Evolutionary conservation across 371 early-diverging fungal species (phyloP), one percentile per base, ranked within the genome.

Genomic region (Zychaea mexicana): DNA sequence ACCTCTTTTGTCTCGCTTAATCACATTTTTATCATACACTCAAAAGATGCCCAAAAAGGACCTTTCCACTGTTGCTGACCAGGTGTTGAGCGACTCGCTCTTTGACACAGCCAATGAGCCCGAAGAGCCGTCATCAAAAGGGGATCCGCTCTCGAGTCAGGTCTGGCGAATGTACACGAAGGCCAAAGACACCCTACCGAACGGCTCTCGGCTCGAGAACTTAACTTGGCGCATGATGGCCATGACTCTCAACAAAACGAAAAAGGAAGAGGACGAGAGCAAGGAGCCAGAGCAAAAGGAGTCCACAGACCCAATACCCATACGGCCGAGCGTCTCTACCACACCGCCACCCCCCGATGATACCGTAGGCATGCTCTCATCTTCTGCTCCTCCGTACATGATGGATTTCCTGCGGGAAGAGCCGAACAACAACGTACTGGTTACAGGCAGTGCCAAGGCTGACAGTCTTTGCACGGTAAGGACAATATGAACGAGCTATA

Each of bases 151-250:
- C 32, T 78, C 78, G 0, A 73, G 79, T 24, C 75, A 81, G 33
- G 67, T 89, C 36, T 88, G 88, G 88, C 76, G 82, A 21, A 65
- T 88, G 60, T 86, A 82, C 65, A 83, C 85, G 31, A 84, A 85
- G 62, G 84, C 86, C 17, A 84, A 84, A 66, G 84, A 85, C 54
- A 70, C 68, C 17, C 46, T 85, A 52, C 85, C 85, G 12, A 72
- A 88, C 22, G 85, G 84, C 36, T 70, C 77, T 33, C 77, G 88
- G 24, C 63, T 86, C 1, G 88, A 88, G 62, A 88, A 88, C 68
- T 49, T 85, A 26, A 81, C 86, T 3, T 88, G 88, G 88, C 81
- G 88, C 21, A 76, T 81, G 69, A 86, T 88, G 88, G 82, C 82
- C 13, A 73, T 85, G 73, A 75, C 79, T 13, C 55, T 79, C 2